phyloP scores from a whole-genome alignment of 345 rosid species.

The Adansonia digitata region DNA sequence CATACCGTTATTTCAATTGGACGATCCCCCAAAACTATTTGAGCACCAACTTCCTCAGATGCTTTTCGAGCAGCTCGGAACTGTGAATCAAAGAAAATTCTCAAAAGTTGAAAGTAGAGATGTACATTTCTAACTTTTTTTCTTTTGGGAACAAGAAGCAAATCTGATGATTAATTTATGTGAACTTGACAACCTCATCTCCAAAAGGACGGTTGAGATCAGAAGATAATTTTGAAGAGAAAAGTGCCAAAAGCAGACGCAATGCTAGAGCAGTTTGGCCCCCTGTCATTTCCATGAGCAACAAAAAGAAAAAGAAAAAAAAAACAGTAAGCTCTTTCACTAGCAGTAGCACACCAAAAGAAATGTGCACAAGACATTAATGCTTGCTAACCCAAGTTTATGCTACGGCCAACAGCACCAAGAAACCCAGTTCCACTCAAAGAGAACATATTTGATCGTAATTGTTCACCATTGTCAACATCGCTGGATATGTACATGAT shows the following conservation, averaged over 20 bases:
- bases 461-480: constrained; percentile 38
- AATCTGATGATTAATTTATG: neutral
- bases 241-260: constrained; percentile 70
- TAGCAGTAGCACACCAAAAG: neutral
- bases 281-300: constrained; percentile 35
- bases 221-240: constrained; percentile 78
- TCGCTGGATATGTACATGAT: constrained; percentile 64
- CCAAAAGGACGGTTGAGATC: constrained; percentile 72
- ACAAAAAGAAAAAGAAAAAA: neutral
- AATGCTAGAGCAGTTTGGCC: constrained; percentile 87
- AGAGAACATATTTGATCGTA: constrained; percentile 56
- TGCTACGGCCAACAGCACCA: constrained; percentile 79
- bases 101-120: no score
- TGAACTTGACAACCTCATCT: constrained; percentile 51
- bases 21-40: constrained; percentile 80
- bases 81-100: constrained; percentile 31
- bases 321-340: constrained; percentile 4
- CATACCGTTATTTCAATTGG: constrained; percentile 82
- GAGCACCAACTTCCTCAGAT: constrained; percentile 84
- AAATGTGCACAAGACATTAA: constrained; percentile 1
- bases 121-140: no score
- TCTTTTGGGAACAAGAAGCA: neutral
- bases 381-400: constrained; percentile 58
- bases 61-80: constrained; percentile 79
- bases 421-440: constrained; percentile 75